These are phyloP conservation scores for Medicago lupulina DNA, from an alignment of 306 rosid species.

Conservation along the genomic window DNA sequence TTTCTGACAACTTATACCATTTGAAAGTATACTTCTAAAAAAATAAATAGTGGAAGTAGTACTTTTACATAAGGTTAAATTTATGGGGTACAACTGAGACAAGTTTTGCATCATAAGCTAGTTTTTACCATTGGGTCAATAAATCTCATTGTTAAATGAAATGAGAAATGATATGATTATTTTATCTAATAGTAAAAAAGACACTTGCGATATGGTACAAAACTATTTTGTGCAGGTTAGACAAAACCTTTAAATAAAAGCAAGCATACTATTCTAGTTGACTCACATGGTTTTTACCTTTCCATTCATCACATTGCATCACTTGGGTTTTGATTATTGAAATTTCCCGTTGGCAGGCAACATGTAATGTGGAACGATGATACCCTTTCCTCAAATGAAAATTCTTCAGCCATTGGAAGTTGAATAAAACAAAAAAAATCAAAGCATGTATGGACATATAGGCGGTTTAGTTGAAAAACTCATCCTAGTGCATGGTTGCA, in stretches of 20 bases:
- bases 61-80: too few relatives aligned
- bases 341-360: not conserved
- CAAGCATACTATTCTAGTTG: not conserved
- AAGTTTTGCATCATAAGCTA: too few relatives aligned
- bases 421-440: not conserved
- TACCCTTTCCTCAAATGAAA: not conserved
- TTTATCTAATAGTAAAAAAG: too few relatives aligned
- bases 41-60: not conserved
- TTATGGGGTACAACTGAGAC: too few relatives aligned
- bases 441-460: constrained; percentile 1
- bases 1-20: not conserved
- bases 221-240: too few relatives aligned
- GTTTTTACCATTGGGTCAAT: too few relatives aligned
- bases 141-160: too few relatives aligned
- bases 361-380: not conserved
- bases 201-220: too few relatives aligned
- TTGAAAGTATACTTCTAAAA: not conserved
- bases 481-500: constrained; percentile 1
- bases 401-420: not conserved
- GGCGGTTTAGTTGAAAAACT: not conserved
- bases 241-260: not conserved
- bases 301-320: constrained; percentile 18
- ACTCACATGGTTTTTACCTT: constrained; percentile 6
- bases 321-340: constrained; percentile 6
- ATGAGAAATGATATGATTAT: too few relatives aligned